A percentile compares a stretch with the other conserved stretches of the same genome.
phyloP scores from a whole-genome alignment of 75 land plant species.

The Pseudotsuga menziesii region DNA sequence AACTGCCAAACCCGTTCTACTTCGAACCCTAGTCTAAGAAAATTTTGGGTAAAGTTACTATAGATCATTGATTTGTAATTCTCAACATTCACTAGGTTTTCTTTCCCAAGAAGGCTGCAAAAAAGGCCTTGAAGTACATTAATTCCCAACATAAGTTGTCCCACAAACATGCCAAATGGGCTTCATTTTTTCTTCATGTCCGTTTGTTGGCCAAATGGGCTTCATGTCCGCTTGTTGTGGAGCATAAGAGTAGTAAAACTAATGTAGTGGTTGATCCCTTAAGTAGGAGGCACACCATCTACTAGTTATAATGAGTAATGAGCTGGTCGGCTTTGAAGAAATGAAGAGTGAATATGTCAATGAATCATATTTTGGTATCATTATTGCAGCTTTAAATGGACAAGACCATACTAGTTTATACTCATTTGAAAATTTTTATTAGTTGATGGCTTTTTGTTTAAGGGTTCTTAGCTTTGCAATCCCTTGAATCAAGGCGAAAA shows the following conservation, averaged over 20 bases:
- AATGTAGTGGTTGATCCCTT: background rate
- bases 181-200: background rate
- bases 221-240: background rate
- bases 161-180: background rate
- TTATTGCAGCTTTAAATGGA: background rate
- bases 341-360: background rate
- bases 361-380: background rate
- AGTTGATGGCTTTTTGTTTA: background rate
- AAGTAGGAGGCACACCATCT: background rate
- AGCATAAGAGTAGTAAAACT: background rate
- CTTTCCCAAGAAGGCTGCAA: no score
- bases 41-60: no score
- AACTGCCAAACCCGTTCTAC: no score
- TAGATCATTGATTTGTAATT: no score
- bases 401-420: background rate
- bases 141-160: no score
- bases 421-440: background rate
- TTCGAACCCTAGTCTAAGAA: no score
- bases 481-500: no score
- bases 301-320: background rate
- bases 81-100: no score
- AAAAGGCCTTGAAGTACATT: no score
- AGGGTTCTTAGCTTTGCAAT: no score
- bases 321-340: background rate
- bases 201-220: no score